These are phyloP conservation scores for Poa annua DNA, from an alignment of 176 grass and related monocot genomes.

Conservation along the genomic window DNA sequence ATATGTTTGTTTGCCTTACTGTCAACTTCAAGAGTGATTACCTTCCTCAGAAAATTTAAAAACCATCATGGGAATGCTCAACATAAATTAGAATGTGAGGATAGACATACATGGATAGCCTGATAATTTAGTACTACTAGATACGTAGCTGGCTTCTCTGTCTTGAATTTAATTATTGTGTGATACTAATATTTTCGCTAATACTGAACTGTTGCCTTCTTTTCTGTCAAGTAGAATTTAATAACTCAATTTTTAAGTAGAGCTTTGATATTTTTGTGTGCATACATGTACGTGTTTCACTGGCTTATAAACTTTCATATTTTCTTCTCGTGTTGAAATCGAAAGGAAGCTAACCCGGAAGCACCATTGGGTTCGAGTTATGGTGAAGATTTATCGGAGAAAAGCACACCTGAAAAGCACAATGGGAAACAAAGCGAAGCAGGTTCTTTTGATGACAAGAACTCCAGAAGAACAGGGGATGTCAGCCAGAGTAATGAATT, in stretches of 20 bases:
- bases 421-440: constrained; percentile 44
- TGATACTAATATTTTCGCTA: background rate
- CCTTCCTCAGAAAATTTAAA: constrained; percentile 13
- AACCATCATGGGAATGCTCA: background rate
- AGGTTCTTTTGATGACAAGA: constrained; percentile 24
- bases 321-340: constrained; percentile 45
- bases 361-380: constrained; percentile 51
- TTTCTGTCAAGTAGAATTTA: constrained; percentile 2
- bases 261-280: background rate
- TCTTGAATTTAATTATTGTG: constrained; percentile 32
- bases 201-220: constrained; percentile 6
- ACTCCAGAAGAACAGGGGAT: constrained; percentile 13
- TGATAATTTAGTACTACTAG: constrained; percentile 1
- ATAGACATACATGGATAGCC: background rate
- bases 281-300: constrained; percentile 20
- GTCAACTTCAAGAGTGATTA: background rate
- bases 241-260: background rate
- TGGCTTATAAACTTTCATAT: constrained; percentile 34
- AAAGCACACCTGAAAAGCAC: constrained; percentile 35
- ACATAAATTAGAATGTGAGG: constrained; percentile 12
- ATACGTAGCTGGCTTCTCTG: background rate
- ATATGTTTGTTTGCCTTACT: constrained; percentile 35
- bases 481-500: constrained; percentile 18
- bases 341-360: constrained; percentile 55
- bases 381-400: constrained; percentile 75